A percentile compares a stretch with the other conserved stretches of the same genome.
These are phyloP conservation scores for Globisporangium middletonii DNA, from an alignment of 352 stramenopile species.

Conservation along the genomic window DNA sequence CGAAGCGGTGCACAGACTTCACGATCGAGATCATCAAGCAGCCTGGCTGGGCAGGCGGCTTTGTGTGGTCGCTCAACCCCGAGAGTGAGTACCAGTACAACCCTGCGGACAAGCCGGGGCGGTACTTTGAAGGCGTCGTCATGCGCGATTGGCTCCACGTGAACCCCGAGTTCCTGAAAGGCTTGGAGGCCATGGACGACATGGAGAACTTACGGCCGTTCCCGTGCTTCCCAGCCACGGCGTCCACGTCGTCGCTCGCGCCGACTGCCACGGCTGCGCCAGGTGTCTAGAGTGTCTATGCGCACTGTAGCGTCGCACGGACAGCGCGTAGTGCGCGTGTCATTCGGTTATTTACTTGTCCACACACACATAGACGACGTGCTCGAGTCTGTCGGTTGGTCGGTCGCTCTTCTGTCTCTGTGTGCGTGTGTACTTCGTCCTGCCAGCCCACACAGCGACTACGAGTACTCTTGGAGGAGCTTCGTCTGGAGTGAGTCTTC, in stretches of 20 bases:
- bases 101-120: constrained; percentile 20
- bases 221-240: constrained; percentile 22
- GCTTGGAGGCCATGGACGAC: constrained; percentile 24
- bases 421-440: neutral
- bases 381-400: neutral
- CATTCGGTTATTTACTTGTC: no score
- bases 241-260: neutral
- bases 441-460: neutral
- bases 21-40: constrained; percentile 27
- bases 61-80: constrained; percentile 30
- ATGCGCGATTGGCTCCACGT: constrained; percentile 18
- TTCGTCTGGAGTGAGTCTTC: constrained; percentile 67
- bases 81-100: constrained; percentile 38
- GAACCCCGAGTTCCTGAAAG: constrained; percentile 21
- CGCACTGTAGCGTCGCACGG: no score
- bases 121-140: constrained; percentile 20
- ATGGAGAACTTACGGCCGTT: constrained; percentile 25
- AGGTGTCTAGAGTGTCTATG: neutral
- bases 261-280: neutral
- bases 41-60: constrained; percentile 26
- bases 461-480: constrained; percentile 31
- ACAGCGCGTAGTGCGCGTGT: no score
- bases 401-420: neutral
- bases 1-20: constrained; percentile 24
- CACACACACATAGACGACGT: no score